Percentiles rank a stretch among this genome's conserved stretches.
These are phyloP conservation scores for Toxicodendron radicans DNA, from an alignment of 345 rosid genomes.

Conservation along the genomic window DNA sequence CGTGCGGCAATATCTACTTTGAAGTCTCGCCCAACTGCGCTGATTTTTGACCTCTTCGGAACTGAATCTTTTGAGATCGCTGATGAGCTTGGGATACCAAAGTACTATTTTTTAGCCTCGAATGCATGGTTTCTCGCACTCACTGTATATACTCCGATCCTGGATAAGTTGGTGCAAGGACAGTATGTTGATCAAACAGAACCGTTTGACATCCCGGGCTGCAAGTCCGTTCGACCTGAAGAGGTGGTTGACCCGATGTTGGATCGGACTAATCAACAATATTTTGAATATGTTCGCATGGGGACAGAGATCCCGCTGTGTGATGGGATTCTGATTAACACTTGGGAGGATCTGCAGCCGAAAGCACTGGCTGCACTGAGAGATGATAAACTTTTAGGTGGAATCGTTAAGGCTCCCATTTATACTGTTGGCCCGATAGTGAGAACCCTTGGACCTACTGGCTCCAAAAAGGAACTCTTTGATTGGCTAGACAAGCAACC, in stretches of 20 bases:
- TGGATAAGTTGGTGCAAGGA: conserved; percentile 39
- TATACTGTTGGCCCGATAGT: conserved; percentile 51
- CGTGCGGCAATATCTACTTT: conserved; percentile 30
- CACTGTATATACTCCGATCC: conserved; percentile 28
- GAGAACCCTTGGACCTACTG: not conserved
- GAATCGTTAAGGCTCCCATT: conserved; percentile 20
- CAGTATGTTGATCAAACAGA: conserved; percentile 35
- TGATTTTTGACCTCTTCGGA: conserved; percentile 54
- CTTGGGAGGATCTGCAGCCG: conserved; percentile 56
- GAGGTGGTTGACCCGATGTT: conserved; percentile 41
- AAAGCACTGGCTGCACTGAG: conserved; percentile 38
- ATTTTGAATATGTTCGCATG: not conserved
- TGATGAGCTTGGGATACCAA: conserved; percentile 40
- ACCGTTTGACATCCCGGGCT: conserved; percentile 51
- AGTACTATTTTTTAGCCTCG: conserved; percentile 32
- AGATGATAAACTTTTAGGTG: conserved; percentile 22
- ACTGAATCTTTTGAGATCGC: conserved; percentile 34
- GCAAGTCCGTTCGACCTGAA: conserved; percentile 41
- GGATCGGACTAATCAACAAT: conserved; percentile 26
- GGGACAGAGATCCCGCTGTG: conserved; percentile 21
- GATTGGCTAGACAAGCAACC: conserved; percentile 57
- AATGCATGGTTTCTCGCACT: conserved; percentile 59
- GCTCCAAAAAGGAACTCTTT: conserved; percentile 12
- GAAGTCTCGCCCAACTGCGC: conserved; percentile 35
- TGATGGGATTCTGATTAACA: conserved; percentile 58